These are phyloP conservation scores for Mycosphaerella arachidis DNA, from an alignment of 2,329 filamentous ascomycete species.

Conservation along the genomic window DNA sequence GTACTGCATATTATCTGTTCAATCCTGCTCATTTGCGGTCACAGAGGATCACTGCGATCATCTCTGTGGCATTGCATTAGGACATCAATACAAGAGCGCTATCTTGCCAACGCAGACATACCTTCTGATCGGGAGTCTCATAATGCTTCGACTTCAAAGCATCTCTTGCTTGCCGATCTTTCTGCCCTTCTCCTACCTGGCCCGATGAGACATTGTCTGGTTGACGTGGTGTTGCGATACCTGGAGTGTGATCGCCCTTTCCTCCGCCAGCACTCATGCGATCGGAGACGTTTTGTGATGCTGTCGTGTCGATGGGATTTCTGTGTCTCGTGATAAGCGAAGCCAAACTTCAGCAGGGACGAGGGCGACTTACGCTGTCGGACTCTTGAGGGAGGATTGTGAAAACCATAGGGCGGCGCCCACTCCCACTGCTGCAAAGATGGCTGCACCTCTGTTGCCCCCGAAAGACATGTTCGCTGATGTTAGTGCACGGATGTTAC, in stretches of 20 bases:
- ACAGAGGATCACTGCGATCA: background rate
- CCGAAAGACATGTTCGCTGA: background rate
- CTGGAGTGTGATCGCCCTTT: conserved; percentile 2
- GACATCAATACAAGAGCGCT: background rate
- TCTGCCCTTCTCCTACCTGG: background rate
- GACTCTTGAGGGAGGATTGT: background rate
- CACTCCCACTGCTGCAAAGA: background rate
- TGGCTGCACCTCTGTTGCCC: background rate
- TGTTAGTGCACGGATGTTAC: too few species aligned
- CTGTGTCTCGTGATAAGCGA: background rate
- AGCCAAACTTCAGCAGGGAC: background rate
- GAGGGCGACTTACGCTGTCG: background rate
- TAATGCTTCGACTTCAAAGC: conserved; percentile 1
- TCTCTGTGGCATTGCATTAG: background rate
- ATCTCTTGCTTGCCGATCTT: background rate
- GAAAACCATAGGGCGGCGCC: background rate
- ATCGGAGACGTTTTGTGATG: conserved; percentile 3
- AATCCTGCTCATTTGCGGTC: background rate
- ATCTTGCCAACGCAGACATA: background rate
- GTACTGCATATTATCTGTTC: background rate
- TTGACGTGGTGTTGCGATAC: background rate
- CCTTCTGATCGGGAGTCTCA: background rate
- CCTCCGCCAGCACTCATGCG: conserved; percentile 4
- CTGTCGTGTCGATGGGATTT: conserved; percentile 2
- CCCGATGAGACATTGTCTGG: conserved; percentile 1